Evolutionary conservation across 2,329 filamentous ascomycete genomes (phyloP).

Genomic region (Beauveria sp.): DNA sequence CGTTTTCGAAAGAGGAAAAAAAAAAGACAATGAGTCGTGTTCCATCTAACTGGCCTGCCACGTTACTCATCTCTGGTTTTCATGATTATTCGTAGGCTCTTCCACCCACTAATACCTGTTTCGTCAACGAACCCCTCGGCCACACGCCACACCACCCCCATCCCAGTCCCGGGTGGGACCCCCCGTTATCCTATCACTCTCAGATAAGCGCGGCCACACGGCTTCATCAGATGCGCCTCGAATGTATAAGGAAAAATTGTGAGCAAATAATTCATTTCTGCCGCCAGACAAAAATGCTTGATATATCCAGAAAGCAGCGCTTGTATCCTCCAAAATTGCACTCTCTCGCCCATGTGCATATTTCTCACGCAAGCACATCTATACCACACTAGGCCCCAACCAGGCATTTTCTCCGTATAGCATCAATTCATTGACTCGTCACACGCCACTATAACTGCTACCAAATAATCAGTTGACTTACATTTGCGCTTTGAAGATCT

Average conservation of each 20-base stretch:
- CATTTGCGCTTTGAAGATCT: not conserved
- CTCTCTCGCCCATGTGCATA: not conserved
- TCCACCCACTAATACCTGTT: not conserved
- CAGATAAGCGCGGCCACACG: not conserved
- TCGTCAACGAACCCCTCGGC: not conserved
- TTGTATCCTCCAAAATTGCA: too few relatives aligned
- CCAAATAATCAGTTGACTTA: not conserved
- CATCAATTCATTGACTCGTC: not conserved
- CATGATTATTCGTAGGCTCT: not conserved
- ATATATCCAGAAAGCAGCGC: not conserved
- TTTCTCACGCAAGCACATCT: not conserved
- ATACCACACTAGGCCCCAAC: not conserved
- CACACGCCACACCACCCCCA: not conserved
- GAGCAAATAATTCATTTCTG: too few relatives aligned
- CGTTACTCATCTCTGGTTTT: not conserved
- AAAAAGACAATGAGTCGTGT: too few relatives aligned
- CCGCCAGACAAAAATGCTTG: too few relatives aligned
- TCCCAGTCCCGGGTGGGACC: not conserved
- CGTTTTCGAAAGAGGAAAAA: too few relatives aligned
- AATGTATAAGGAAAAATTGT: too few relatives aligned
- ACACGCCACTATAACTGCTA: not conserved
- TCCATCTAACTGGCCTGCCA: too few relatives aligned
- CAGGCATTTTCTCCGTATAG: not conserved
- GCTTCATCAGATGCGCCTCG: too few relatives aligned
- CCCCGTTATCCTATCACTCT: not conserved